Conservation (phyloP, 371 early-diverging fungal species). For the Saksenaea oblongispora region DNA sequence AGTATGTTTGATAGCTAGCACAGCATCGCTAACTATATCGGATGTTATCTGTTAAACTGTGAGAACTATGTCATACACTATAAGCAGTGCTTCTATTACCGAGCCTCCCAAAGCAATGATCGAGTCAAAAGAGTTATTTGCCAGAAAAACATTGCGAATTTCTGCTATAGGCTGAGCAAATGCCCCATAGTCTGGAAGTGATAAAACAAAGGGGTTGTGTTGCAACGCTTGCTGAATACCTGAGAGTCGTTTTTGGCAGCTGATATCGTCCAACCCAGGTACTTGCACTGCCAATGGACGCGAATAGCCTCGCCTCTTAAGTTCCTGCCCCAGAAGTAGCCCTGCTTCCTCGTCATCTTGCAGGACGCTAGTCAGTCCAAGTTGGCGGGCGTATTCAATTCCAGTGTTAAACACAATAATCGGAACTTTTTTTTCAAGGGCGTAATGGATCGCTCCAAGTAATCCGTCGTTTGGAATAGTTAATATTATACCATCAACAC, state of each 20-base stretch:
- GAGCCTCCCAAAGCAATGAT: slow-evolving; percentile 33
- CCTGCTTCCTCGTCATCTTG: slow-evolving; percentile 47
- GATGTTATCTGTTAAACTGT: slow-evolving; percentile 13
- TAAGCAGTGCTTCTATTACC: slow-evolving; percentile 7
- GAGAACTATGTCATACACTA: slow-evolving; percentile 7
- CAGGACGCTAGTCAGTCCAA: slow-evolving; percentile 41
- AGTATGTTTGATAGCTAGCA: slow-evolving; percentile 23
- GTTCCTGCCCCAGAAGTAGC: slow-evolving; percentile 32
- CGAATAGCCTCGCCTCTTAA: slow-evolving; percentile 21
- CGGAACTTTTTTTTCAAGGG: slow-evolving; percentile 31
- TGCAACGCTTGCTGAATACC: slow-evolving; percentile 8
- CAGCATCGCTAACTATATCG: slow-evolving; percentile 26
- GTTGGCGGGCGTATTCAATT: slow-evolving; percentile 30
- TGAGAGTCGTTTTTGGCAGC: slow-evolving; percentile 2
- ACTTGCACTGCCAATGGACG: slow-evolving; percentile 19
- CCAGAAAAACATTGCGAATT: slow-evolving; percentile 10
- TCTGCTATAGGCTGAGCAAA: slow-evolving; percentile 27
- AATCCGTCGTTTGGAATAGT: slow-evolving; percentile 47
- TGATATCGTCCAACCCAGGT: slow-evolving; percentile 9
- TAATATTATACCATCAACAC: slow-evolving; percentile 43
- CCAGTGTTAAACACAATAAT: slow-evolving; percentile 52
- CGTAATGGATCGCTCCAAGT: slow-evolving; percentile 36
- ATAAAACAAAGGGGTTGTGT: slow-evolving; percentile 1
- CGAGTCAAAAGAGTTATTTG: slow-evolving; percentile 24
- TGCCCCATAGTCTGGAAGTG: slow-evolving; percentile 10